Evolutionary conservation across 768 basidiomycete genomes (phyloP).

Genomic region (Leccinum variicolor): DNA sequence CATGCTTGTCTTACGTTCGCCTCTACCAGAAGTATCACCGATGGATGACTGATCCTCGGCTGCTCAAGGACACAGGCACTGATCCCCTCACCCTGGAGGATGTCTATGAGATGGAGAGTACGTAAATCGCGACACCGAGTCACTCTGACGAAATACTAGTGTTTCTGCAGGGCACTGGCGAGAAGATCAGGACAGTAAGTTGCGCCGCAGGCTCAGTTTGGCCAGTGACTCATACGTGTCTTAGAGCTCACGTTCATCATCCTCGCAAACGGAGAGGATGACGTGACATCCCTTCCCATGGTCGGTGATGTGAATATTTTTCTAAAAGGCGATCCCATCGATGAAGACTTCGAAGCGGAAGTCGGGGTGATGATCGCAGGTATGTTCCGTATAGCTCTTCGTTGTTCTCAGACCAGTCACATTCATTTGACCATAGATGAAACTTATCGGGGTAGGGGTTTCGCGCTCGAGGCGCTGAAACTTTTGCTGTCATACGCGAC

Average conservation of each 20-base stretch:
- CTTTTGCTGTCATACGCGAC: conserved; percentile 71
- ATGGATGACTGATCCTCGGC: conserved; percentile 81
- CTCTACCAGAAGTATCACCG: conserved; percentile 72
- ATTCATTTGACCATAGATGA: conserved; percentile 44
- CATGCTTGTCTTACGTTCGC: not conserved
- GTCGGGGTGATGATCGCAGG: conserved; percentile 94
- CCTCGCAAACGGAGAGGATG: conserved; percentile 41
- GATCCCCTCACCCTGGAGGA: conserved; percentile 78
- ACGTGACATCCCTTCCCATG: conserved; percentile 53
- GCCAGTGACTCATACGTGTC: not conserved
- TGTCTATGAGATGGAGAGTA: conserved; percentile 90
- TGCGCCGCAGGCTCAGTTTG: not conserved
- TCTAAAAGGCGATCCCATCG: conserved; percentile 51
- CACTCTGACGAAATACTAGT: not conserved
- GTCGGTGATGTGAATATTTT: conserved; percentile 94
- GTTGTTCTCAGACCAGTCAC: not conserved
- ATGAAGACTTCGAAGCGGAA: conserved; percentile 65
- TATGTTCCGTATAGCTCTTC: conserved; percentile 18
- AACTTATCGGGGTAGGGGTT: conserved; percentile 64
- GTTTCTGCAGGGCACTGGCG: conserved; percentile 74
- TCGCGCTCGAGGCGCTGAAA: conserved; percentile 58
- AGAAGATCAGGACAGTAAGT: conserved; percentile 72
- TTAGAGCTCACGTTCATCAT: conserved; percentile 89
- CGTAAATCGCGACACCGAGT: conserved; percentile 13
- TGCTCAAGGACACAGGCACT: conserved; percentile 78